Evolutionary conservation across 192 early-diverging fungal genomes (phyloP).

Genomic region (Diversispora epigaea): DNA sequence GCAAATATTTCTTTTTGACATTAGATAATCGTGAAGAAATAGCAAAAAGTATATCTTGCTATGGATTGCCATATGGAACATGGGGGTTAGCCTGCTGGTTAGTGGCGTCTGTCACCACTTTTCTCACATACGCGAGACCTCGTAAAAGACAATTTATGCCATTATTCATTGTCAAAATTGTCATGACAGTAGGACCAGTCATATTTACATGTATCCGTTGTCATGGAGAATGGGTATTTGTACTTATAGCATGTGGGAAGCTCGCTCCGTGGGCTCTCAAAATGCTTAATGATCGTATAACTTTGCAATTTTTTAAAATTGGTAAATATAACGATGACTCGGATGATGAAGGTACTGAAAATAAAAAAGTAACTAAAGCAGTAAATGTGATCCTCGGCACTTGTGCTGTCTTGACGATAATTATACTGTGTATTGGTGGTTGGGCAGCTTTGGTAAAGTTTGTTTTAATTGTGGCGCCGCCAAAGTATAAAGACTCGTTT

Average conservation of each 20-base stretch:
- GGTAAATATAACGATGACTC: too few species aligned
- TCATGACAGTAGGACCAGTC: neutral
- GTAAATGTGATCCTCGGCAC: too few species aligned
- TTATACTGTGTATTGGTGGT: conserved; percentile 3
- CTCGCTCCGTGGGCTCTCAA: conserved; percentile 21
- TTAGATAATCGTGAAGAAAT: neutral
- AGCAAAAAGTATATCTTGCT: neutral
- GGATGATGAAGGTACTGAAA: too few species aligned
- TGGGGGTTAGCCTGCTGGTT: neutral
- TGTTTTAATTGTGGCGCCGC: too few species aligned
- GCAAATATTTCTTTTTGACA: too few species aligned
- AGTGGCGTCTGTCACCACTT: neutral
- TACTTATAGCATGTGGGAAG: conserved; percentile 7
- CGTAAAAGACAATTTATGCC: neutral
- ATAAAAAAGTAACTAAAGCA: too few species aligned
- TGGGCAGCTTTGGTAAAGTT: neutral
- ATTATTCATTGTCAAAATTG: neutral
- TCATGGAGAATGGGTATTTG: neutral
- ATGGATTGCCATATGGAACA: conserved; percentile 20
- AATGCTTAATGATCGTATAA: conserved; percentile 10
- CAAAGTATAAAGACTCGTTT: neutral
- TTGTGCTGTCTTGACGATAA: neutral
- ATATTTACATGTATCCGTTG: conserved; percentile 19
- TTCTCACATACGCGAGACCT: neutral
- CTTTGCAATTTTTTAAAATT: too few species aligned